Percentiles rank a stretch among this genome's conserved stretches.
Evolutionary conservation across 257 asterid species (phyloP).

Genomic region (Nicotiana sylvestris): DNA sequence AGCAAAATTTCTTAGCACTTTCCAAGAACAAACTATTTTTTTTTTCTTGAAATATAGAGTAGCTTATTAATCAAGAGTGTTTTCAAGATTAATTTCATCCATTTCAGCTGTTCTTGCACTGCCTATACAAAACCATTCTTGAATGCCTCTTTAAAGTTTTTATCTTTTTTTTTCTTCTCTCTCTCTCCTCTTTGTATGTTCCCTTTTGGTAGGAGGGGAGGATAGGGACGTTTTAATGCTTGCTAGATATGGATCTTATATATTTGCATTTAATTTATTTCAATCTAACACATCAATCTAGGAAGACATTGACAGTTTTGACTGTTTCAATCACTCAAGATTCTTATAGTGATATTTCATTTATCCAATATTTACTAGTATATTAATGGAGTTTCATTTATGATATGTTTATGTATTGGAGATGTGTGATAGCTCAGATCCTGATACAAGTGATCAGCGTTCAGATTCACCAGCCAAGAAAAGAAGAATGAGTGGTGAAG

Average conservation of each 20-base stretch:
- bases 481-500: conserved; percentile 21
- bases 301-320: neutral
- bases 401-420: conserved; percentile 4
- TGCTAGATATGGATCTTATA: neutral
- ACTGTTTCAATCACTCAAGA: neutral
- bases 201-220: neutral
- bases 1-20: neutral
- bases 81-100: neutral
- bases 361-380: too few species aligned
- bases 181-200: neutral
- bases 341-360: neutral
- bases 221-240: neutral
- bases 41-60: neutral
- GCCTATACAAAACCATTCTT: neutral
- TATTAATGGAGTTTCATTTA: neutral
- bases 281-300: neutral
- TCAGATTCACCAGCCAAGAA: conserved; percentile 16
- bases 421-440: conserved; percentile 16
- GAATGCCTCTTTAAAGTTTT: neutral
- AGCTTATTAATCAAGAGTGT: neutral
- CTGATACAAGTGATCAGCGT: neutral
- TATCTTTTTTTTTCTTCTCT: neutral
- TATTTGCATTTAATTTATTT: neutral
- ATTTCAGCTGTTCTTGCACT: neutral
- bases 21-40: neutral